Evolutionary conservation across 1,284 basidiomycete genomes (phyloP), one percentile per base, ranked within the genome.

Genomic region (Cystobasidium pallidum): DNA sequence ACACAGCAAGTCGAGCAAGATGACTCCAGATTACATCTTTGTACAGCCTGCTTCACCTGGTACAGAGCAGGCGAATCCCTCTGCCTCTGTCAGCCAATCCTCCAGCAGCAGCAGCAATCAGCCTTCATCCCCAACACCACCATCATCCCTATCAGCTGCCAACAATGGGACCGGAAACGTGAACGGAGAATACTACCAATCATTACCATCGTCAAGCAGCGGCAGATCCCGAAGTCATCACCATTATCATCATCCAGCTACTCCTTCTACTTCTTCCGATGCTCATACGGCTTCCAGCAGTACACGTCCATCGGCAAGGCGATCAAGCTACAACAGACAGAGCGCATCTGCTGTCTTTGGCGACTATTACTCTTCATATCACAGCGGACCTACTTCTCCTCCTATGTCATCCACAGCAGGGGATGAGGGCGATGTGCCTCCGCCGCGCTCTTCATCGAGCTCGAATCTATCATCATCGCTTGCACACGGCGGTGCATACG

Each of bases 31-130:
- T 8, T 71, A 28, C 28, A 71, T 71, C 28, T 71, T 41, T 36
- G 68, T 71, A 34, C 68, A 71, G 19, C 68, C 68, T 30, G 68
- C 68, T 2, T 70, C 67, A 8, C 67, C 67, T 41, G 66, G 66
- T 17, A 11, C 39, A 17, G 47, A 64, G 32, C 45, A 51, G 39
- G 7, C 10, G 45, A n/a, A n/a, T n/a, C n/a, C n/a, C n/a, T n/a
- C 43, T 47, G 43, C 43, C 43, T 45, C 3, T 19, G 8, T 45
- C 43, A 15, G 11, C 43, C 7, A 15, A 8, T 3, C n/a, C 43
- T 32, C 11, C 61, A 3, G 19, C 43, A 6, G 17, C 7, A 11
- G 19, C 28, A 21, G 54, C 54, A 54, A n/a, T 11, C 51, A 32
- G 51, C 51, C 26, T 28, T 32, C 24, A 54, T 51, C 11, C 7